Evolutionary conservation across 306 rosid species (phyloP).

Genomic region (Carpinus viminea): DNA sequence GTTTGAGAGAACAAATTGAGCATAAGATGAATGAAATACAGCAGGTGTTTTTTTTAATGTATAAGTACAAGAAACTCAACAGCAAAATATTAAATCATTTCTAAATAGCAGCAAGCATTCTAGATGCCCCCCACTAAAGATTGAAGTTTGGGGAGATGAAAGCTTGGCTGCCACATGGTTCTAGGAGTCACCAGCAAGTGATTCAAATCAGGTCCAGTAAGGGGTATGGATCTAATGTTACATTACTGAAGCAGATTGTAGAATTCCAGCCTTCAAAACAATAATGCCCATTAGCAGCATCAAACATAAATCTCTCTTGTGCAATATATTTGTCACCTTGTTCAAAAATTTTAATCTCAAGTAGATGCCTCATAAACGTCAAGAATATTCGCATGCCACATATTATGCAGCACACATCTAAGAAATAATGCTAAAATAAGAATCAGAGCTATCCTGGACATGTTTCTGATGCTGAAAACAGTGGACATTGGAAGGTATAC

Average conservation of each 20-base stretch:
- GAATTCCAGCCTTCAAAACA: neutral
- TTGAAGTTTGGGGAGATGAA: neutral
- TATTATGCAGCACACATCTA: neutral
- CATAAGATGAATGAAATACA: neutral
- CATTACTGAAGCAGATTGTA: neutral
- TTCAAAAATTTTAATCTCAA: neutral
- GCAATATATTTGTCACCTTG: neutral
- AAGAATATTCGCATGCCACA: neutral
- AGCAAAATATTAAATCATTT: neutral
- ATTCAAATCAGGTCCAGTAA: neutral
- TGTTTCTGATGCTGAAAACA: neutral
- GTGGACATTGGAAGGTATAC: neutral
- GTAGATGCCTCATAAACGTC: neutral
- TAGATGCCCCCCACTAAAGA: too few species aligned
- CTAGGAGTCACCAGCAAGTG: neutral
- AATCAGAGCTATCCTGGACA: neutral
- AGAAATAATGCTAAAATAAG: neutral
- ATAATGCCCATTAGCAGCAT: neutral
- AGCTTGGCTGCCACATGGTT: neutral
- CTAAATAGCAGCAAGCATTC: neutral
- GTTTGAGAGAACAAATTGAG: neutral
- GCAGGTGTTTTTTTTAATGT: too few species aligned
- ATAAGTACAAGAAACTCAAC: neutral
- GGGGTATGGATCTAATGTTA: neutral
- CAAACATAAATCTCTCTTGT: neutral